Conservation (phyloP, 2,329 filamentous ascomycete genomes). For the Colletotrichum sp. region DNA sequence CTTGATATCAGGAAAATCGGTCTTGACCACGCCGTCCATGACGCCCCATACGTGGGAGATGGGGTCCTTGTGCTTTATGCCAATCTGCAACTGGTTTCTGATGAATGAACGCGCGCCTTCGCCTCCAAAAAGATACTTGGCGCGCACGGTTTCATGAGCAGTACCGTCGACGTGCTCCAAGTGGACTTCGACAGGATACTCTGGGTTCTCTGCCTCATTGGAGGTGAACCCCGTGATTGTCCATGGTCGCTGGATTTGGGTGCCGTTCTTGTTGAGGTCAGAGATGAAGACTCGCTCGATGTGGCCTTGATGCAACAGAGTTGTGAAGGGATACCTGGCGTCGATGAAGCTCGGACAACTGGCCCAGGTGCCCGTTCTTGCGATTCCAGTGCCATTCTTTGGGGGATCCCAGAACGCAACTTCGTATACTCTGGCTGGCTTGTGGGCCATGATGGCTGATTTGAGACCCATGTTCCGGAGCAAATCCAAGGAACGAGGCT, state of each 20-base stretch:
- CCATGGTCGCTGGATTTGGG: slow-evolving; percentile 68
- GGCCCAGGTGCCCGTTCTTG: slow-evolving; percentile 77
- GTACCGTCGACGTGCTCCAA: slow-evolving; percentile 79
- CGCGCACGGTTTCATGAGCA: slow-evolving; percentile 67
- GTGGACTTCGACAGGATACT: slow-evolving; percentile 82
- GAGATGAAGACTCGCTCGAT: slow-evolving; percentile 74
- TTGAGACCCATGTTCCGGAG: slow-evolving; percentile 91
- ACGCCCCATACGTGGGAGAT: slow-evolving; percentile 78
- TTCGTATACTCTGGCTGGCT: slow-evolving; percentile 85
- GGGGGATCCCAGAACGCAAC: slow-evolving; percentile 76
- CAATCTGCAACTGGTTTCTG: slow-evolving; percentile 69
- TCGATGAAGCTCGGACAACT: slow-evolving; percentile 87
- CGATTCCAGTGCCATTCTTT: slow-evolving; percentile 60
- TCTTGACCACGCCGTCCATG: slow-evolving; percentile 75
- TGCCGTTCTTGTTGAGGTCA: slow-evolving; percentile 67
- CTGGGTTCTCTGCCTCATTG: slow-evolving; percentile 57
- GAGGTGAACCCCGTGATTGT: slow-evolving; percentile 66
- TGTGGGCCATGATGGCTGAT: slow-evolving; percentile 83
- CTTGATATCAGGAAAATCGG: slow-evolving; percentile 80
- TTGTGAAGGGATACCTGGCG: slow-evolving; percentile 73
- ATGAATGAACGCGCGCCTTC: slow-evolving; percentile 74
- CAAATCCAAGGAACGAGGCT: slow-evolving; percentile 86
- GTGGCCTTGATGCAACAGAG: slow-evolving; percentile 72
- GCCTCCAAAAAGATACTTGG: slow-evolving; percentile 75
- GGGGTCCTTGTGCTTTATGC: slow-evolving; percentile 73